Evolutionary conservation across 2,329 filamentous ascomycete species (phyloP).

Genomic region (Magnaporthales sp.): DNA sequence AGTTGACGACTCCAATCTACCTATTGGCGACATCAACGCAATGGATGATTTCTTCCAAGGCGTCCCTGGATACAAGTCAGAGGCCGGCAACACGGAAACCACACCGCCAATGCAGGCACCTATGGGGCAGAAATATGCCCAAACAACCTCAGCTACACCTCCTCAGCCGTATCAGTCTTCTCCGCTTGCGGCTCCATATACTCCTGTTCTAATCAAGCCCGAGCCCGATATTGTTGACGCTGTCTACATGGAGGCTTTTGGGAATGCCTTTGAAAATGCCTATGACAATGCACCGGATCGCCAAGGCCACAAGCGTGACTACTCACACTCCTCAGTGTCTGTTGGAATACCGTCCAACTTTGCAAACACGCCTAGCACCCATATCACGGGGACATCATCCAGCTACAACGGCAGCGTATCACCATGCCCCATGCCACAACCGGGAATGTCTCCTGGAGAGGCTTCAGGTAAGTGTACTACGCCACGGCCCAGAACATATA

Average conservation of each 20-base stretch:
- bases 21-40: neutral
- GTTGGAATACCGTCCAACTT: slow-evolving; percentile 19
- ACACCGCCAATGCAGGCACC: neutral
- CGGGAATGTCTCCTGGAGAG: slow-evolving; percentile 22
- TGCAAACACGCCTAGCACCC: slow-evolving; percentile 28
- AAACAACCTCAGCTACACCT: neutral
- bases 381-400: slow-evolving; percentile 23
- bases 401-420: slow-evolving; percentile 13
- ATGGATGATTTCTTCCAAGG: neutral
- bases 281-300: neutral
- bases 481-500: too few relatives aligned
- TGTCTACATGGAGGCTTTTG: neutral
- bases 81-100: neutral
- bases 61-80: neutral
- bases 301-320: neutral
- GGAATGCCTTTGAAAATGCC: neutral
- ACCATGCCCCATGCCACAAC: slow-evolving; percentile 22
- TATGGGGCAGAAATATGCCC: neutral
- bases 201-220: slow-evolving; percentile 7
- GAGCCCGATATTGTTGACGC: slow-evolving; percentile 3
- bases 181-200: neutral
- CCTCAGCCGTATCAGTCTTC: neutral
- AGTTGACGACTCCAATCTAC: too few relatives aligned
- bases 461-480: neutral
- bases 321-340: neutral